Evolutionary conservation across 2,329 filamentous ascomycete species (phyloP).

Genomic region (Chrysoporthe puriensis): DNA sequence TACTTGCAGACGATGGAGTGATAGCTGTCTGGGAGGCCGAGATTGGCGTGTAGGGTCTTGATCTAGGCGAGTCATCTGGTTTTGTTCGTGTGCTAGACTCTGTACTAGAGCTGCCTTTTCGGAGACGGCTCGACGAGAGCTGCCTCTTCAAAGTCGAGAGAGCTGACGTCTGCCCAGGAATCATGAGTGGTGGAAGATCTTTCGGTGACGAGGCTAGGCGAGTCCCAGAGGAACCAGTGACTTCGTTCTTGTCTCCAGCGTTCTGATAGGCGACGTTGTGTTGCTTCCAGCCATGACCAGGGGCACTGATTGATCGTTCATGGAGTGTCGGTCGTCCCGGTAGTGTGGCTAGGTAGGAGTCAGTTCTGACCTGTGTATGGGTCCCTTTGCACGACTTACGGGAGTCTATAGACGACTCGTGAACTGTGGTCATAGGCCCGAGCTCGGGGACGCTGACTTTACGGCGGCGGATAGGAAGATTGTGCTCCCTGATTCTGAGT

Average conservation of each 20-base stretch:
- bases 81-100: constrained; percentile 47
- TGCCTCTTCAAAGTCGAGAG: constrained; percentile 42
- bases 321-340: constrained; percentile 67
- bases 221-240: constrained; percentile 31
- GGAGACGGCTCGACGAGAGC: constrained; percentile 49
- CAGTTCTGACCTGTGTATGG: constrained; percentile 26
- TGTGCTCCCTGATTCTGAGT: constrained; percentile 61
- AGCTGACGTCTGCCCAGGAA: constrained; percentile 47
- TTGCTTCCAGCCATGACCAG: constrained; percentile 54
- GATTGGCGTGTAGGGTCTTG: constrained; percentile 50
- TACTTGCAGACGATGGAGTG: constrained; percentile 49
- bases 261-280: constrained; percentile 41
- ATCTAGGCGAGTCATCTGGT: constrained; percentile 51
- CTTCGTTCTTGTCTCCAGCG: constrained; percentile 3
- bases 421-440: constrained; percentile 70
- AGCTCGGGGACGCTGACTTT: constrained; percentile 68
- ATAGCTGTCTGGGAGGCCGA: constrained; percentile 46
- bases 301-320: constrained; percentile 67
- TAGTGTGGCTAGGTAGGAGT: constrained; percentile 60
- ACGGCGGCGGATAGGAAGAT: constrained; percentile 55
- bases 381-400: constrained; percentile 55
- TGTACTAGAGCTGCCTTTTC: constrained; percentile 48
- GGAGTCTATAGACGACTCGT: constrained; percentile 70
- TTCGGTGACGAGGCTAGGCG: constrained; percentile 54
- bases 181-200: constrained; percentile 60